Evolutionary conservation across 2,329 filamentous ascomycete species (phyloP).

Genomic region (Pseudogymnoascus sp.): DNA sequence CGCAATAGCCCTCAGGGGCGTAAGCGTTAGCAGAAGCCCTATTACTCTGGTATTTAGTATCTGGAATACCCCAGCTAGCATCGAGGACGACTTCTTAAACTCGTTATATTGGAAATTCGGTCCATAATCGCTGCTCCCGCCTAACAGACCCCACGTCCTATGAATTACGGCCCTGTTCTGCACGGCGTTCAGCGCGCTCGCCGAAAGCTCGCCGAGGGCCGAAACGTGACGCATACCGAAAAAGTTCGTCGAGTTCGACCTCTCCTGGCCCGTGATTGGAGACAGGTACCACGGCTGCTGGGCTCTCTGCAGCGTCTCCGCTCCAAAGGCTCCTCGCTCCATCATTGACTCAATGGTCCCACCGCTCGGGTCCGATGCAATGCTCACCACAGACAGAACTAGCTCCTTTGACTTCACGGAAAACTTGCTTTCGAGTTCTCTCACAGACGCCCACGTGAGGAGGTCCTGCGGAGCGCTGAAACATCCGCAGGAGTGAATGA

Average conservation of each 20-base stretch:
- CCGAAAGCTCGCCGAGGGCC: constrained; percentile 49
- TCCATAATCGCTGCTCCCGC: constrained; percentile 46
- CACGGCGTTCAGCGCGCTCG: constrained; percentile 37
- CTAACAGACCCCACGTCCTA: constrained; percentile 53
- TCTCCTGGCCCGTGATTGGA: constrained; percentile 20
- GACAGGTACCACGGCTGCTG: not conserved
- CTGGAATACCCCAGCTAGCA: constrained; percentile 40
- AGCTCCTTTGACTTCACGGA: not conserved
- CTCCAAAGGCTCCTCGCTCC: not conserved
- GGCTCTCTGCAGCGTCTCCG: not conserved
- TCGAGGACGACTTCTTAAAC: constrained; percentile 44
- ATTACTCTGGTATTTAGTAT: constrained; percentile 38
- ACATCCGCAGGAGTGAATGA: not conserved
- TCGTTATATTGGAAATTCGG: constrained; percentile 53
- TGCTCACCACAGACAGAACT: not conserved
- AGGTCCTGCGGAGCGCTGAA: not conserved
- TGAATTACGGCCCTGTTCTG: constrained; percentile 51
- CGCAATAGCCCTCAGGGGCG: constrained; percentile 35
- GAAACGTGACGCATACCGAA: constrained; percentile 45
- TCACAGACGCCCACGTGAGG: not conserved
- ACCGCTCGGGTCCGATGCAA: not conserved
- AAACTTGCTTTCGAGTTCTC: not conserved
- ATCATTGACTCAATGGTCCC: not conserved
- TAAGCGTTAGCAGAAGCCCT: constrained; percentile 31
- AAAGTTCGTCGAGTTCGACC: constrained; percentile 37